These are phyloP conservation scores for Lasiodiplodia hormozganensis DNA, from an alignment of 2,329 filamentous ascomycete genomes.

Conservation along the genomic window DNA sequence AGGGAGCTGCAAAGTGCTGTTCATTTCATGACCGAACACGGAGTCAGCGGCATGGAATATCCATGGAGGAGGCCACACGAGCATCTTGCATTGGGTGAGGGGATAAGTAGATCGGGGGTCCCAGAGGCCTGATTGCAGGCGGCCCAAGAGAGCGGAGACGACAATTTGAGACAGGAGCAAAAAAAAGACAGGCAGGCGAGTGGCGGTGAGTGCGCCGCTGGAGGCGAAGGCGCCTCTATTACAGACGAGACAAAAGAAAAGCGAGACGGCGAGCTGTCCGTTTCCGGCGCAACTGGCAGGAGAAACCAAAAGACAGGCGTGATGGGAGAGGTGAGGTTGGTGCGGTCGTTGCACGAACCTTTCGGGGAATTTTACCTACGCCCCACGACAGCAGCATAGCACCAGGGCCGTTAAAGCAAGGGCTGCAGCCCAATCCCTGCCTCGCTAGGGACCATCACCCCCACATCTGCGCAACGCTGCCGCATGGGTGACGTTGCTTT, in stretches of 20 bases:
- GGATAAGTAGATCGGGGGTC: neutral
- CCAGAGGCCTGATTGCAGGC: neutral
- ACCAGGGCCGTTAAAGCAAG: conserved; percentile 13
- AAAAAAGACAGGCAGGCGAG: conserved; percentile 7
- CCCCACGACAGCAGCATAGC: conserved; percentile 6
- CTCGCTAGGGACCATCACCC: conserved; percentile 20
- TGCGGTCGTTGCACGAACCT: conserved; percentile 17
- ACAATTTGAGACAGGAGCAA: conserved; percentile 19
- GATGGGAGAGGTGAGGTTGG: conserved; percentile 4
- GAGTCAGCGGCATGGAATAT: neutral
- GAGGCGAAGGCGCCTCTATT: neutral
- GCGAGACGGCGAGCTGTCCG: neutral
- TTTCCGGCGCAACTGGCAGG: conserved; percentile 4
- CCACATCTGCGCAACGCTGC: conserved; percentile 12
- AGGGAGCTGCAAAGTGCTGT: neutral
- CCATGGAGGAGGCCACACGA: conserved; percentile 1
- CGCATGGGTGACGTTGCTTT: conserved; percentile 18
- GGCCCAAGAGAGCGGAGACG: conserved; percentile 10
- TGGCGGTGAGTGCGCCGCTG: conserved; percentile 3
- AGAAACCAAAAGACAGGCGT: neutral
- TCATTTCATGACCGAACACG: conserved; percentile 5
- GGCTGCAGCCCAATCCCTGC: conserved; percentile 12
- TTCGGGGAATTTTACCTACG: conserved; percentile 18
- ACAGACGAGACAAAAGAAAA: conserved; percentile 14
- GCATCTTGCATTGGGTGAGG: neutral